phyloP scores from a whole-genome alignment of 108 stramenopile species.

The Discostella stelligeroides region DNA sequence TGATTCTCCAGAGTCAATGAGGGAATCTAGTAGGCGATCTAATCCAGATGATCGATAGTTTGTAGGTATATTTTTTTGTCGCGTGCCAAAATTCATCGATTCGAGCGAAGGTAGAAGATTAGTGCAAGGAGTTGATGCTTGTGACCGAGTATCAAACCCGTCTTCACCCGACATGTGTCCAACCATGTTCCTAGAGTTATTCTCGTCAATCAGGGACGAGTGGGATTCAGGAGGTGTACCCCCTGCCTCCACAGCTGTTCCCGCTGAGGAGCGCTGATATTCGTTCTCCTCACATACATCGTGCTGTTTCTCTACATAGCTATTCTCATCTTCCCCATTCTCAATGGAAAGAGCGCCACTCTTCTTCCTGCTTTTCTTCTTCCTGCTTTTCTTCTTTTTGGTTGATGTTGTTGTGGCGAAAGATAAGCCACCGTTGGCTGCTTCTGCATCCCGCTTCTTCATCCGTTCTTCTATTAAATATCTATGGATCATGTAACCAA shows the following conservation, averaged over 20 bases:
- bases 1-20: conserved; percentile 9
- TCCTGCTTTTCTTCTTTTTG: conserved; percentile 20
- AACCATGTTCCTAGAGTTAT: background rate
- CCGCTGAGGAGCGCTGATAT: too few species aligned
- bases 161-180: too few species aligned
- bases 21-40: conserved; percentile 15
- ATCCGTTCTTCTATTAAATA: conserved; percentile 14
- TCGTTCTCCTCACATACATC: background rate
- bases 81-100: background rate
- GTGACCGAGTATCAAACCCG: too few species aligned
- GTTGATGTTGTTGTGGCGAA: background rate
- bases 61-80: background rate
- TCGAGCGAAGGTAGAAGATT: too few species aligned
- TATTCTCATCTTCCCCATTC: background rate
- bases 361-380: conserved; percentile 20
- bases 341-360: background rate
- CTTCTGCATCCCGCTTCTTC: conserved; percentile 1
- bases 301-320: background rate
- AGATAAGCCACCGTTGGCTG: background rate
- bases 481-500: conserved; percentile 15
- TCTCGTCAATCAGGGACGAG: background rate
- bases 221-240: too few species aligned
- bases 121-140: too few species aligned
- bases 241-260: too few species aligned
- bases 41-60: background rate